Percentiles rank a stretch among this genome's conserved stretches.
Evolutionary conservation across 148 eudicot species (phyloP).

Genomic region (Rhododendron griersonianum): DNA sequence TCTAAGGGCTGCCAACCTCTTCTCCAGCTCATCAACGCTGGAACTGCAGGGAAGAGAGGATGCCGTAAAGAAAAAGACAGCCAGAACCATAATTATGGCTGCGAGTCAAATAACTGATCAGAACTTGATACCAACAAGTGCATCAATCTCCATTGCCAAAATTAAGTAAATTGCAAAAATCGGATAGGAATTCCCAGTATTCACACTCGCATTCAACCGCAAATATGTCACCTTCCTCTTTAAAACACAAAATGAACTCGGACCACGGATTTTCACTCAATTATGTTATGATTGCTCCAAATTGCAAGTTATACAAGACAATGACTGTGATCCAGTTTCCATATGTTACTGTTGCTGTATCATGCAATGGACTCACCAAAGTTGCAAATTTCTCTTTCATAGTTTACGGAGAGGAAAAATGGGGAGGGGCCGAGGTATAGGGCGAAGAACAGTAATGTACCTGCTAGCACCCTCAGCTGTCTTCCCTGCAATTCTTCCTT

Average conservation of each 20-base stretch:
- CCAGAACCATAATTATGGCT: background rate
- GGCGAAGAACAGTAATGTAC: conserved; percentile 27
- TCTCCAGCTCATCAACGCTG: conserved; percentile 70
- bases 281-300: background rate
- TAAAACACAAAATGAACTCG: background rate
- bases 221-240: background rate
- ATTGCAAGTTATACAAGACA: background rate
- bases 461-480: conserved; percentile 70
- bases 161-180: background rate
- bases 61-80: background rate
- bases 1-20: conserved; percentile 88
- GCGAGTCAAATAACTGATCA: background rate
- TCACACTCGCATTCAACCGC: background rate
- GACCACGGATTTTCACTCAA: background rate
- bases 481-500: conserved; percentile 91
- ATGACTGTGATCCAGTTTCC: background rate
- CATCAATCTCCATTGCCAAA: background rate
- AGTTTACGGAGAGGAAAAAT: background rate
- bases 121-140: background rate
- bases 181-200: background rate
- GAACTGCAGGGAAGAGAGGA: conserved; percentile 45
- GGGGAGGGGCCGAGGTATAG: background rate
- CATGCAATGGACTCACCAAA: background rate
- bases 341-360: background rate
- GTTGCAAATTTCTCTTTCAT: background rate